Evolutionary conservation across 1,139 yeast species (phyloP), one percentile per base, ranked within the genome.

Genomic region (Saccharomyces hybrid): DNA sequence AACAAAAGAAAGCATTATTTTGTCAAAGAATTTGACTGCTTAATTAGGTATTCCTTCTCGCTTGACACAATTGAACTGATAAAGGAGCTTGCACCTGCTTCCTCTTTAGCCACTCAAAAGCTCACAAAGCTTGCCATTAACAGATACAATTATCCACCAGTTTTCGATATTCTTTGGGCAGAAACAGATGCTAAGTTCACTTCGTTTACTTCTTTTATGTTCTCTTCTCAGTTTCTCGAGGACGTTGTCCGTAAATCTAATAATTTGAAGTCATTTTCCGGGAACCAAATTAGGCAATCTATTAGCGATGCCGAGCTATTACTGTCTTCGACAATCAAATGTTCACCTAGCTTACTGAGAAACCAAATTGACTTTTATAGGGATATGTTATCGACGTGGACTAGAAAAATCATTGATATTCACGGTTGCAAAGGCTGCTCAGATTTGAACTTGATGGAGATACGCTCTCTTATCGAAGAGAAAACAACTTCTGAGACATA

Each of bases 111-210:
- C 8, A 74, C 79, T 0, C 57, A 63, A 30, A 65, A 71, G 0
- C 57, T 77, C 8, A 49, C 68, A 2, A 69, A 65, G 30, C 54
- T 60, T 16, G 58, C 58, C 50, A 63, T 55, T n/a, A 59, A 52
- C 48, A 59, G 47, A 32, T 65, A 58, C 58, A 65, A 67, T 8
- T 84, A 79, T 63, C 91, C 90, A 11, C 63, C 75, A 11, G 65
- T 83, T 2, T 77, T 85, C 57, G 81, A 81, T 50, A 67, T 73
- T 23, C 64, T 84, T 11, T 83, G 88, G 85, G 49, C 62, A 38
- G 50, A 64, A 38, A 47, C 52, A 0, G 66, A 70, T 26, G 76
- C 73, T 2, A 58, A 59, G 2, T 70, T 71, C 48, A 62, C 61
- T 0, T 73, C 84, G 0, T 62, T 67, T 52, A 74, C 78, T 1